Conservation (phyloP, 306 rosid species). For the Vicia faba region DNA sequence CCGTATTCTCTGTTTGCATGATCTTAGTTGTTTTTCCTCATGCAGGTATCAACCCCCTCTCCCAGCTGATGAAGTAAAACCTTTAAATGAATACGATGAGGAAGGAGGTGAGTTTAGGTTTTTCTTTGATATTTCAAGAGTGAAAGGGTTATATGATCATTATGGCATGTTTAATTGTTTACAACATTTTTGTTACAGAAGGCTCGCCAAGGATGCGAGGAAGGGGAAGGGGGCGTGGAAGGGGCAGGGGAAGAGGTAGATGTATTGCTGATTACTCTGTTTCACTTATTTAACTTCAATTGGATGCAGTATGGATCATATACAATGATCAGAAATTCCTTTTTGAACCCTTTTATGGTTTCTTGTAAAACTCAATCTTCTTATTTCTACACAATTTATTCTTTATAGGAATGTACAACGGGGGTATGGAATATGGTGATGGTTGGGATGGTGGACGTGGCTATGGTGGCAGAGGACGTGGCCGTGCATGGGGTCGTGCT, state of each 20-base stretch:
- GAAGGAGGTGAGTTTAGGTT: constrained; percentile 62
- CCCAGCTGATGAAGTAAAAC: constrained; percentile 84
- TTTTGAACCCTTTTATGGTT: neutral
- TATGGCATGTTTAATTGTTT: neutral
- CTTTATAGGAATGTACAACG: constrained; percentile 63
- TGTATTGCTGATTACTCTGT: constrained; percentile 47
- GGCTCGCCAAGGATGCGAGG: constrained; percentile 67
- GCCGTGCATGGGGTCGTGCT: constrained; percentile 62
- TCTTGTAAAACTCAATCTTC: constrained; percentile 15
- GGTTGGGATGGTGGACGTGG: constrained; percentile 79
- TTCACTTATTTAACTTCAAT: constrained; percentile 13
- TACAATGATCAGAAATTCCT: neutral
- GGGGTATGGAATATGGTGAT: constrained; percentile 70
- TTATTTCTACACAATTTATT: neutral
- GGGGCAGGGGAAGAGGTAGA: constrained; percentile 80
- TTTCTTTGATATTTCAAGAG: constrained; percentile 22
- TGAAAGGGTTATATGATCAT: constrained; percentile 12
- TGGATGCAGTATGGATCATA: neutral
- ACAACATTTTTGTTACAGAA: constrained; percentile 51
- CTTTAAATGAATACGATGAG: constrained; percentile 69
- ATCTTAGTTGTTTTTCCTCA: constrained; percentile 17
- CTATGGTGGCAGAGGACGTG: constrained; percentile 76
- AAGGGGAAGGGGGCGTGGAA: constrained; percentile 66
- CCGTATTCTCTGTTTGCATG: constrained; percentile 1
- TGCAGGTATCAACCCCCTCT: constrained; percentile 83